Base-by-base conservation (phyloP, 768 basidiomycete genomes). In the Termitomyces bulborhizus region DNA sequence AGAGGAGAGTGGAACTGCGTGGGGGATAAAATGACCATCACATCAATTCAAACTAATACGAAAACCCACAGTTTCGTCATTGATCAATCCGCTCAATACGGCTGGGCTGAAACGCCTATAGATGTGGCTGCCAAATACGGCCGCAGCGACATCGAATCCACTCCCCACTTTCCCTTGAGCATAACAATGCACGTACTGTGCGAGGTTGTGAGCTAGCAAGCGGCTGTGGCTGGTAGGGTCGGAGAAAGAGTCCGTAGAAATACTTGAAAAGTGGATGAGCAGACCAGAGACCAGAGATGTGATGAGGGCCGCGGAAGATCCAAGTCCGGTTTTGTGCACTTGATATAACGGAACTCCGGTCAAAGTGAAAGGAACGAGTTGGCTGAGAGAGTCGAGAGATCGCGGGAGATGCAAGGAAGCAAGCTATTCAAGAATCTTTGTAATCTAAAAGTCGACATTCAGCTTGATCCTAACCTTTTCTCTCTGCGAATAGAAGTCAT, bases 81-180 rank as follows among this genome's bases (percentile, higher is more conserved):
- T 71, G 88, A 89, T 88, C 57, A 91, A 69, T 40, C 74, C 72
- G 57, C 81, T 76, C 41, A 94, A 69, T 26, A 92, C 84, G 13
- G 69, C 71, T 4, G 92, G 88, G 64, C 82, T 81, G 67, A 98
- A 98, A 44, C 95, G 83, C 24, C 83, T 88, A 72, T 98, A 99
- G 6, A 93, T 65, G 63, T 98, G 96, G 65, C 93, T 94, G 24
- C 97, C 97, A 68, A 89, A 98, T 3, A 92, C 90, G 1, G 96
- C 96, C 0, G 93, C 83, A 6, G 92, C 85, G 46, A 99, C 91
- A 65, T 99, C 97, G 72, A 99, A 99, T 6, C 97, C 97, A 64
- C 90, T 93, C 31, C 97, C 97, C 15, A 99, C 87, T 71, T 99
- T 99, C 40, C 97, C 97, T 72, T 99, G 97, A 0, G 96, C 97